A percentile compares a stretch with the other conserved stretches of the same genome.
These are phyloP conservation scores for Penicillium griseofulvum DNA, from an alignment of 2,329 filamentous ascomycete species.

Conservation along the genomic window DNA sequence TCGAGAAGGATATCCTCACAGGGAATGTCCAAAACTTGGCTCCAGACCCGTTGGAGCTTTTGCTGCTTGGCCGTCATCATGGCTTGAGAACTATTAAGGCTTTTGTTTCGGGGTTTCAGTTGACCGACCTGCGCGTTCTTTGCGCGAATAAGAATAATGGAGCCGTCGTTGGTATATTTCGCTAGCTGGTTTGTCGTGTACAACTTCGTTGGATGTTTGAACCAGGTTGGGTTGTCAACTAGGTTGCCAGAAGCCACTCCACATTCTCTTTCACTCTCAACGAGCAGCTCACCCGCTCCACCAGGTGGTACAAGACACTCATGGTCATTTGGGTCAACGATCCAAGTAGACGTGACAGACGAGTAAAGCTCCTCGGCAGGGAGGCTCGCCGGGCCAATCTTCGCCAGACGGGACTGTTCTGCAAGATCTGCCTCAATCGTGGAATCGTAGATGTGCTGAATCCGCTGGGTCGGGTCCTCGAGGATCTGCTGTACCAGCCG, in stretches of 20 bases:
- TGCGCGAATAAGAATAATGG: slow-evolving; percentile 1
- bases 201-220: neutral
- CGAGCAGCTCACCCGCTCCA: neutral
- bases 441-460: slow-evolving; percentile 1
- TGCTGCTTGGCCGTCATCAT: slow-evolving; percentile 10
- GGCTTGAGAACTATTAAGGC: neutral
- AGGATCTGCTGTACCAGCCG: slow-evolving; percentile 2
- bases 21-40: slow-evolving; percentile 45
- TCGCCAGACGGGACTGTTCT: neutral
- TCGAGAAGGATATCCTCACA: slow-evolving; percentile 49
- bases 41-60: slow-evolving; percentile 51
- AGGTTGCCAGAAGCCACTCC: neutral
- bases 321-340: neutral
- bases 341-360: slow-evolving; percentile 1
- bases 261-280: neutral
- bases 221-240: neutral
- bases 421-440: neutral
- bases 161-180: neutral
- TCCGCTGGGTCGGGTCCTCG: neutral
- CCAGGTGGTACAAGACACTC: neutral
- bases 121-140: neutral
- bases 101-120: neutral
- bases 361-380: neutral
- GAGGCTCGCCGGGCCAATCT: neutral
- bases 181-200: neutral